Evolutionary conservation across 805 yeast genomes (phyloP).

Genomic region (Wickerhamiella brachini): DNA sequence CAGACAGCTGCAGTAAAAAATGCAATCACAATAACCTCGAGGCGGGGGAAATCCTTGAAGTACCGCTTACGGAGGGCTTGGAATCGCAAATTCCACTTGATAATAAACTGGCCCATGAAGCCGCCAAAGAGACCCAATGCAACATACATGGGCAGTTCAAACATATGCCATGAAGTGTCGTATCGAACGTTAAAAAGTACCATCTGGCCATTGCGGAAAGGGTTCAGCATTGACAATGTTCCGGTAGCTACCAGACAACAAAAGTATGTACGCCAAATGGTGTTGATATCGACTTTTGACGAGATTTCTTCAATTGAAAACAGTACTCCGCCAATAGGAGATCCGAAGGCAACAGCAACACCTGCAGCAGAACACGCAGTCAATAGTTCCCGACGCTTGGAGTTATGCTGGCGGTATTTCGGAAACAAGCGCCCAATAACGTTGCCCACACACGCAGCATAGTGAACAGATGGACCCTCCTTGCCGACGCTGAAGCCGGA

Average conservation of each 20-base stretch:
- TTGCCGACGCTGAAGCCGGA: conserved; percentile 91
- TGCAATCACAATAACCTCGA: conserved; percentile 60
- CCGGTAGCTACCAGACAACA: conserved; percentile 82
- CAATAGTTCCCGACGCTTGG: conserved; percentile 40
- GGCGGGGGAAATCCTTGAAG: conserved; percentile 41
- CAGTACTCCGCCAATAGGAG: conserved; percentile 86
- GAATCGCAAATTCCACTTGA: conserved; percentile 59
- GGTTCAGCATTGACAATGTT: conserved; percentile 66
- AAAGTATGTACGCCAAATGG: conserved; percentile 84
- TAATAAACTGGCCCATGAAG: conserved; percentile 64
- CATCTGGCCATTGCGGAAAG: conserved; percentile 88
- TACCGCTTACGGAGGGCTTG: conserved; percentile 66
- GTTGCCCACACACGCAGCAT: conserved; percentile 92
- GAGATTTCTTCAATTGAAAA: conserved; percentile 89
- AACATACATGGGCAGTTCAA: conserved; percentile 65
- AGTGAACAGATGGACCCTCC: conserved; percentile 97
- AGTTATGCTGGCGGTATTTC: conserved; percentile 24
- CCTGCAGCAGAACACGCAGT: conserved; percentile 96
- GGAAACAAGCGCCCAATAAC: conserved; percentile 46
- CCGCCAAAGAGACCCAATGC: conserved; percentile 87
- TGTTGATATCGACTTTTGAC: conserved; percentile 53
- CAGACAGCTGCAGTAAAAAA: conserved; percentile 60
- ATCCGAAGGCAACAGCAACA: conserved; percentile 95
- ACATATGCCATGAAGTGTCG: conserved; percentile 72
- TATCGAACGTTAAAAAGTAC: conserved; percentile 87